Base-by-base conservation (phyloP, 2,329 filamentous ascomycete genomes). In the Saccharata proteae region DNA sequence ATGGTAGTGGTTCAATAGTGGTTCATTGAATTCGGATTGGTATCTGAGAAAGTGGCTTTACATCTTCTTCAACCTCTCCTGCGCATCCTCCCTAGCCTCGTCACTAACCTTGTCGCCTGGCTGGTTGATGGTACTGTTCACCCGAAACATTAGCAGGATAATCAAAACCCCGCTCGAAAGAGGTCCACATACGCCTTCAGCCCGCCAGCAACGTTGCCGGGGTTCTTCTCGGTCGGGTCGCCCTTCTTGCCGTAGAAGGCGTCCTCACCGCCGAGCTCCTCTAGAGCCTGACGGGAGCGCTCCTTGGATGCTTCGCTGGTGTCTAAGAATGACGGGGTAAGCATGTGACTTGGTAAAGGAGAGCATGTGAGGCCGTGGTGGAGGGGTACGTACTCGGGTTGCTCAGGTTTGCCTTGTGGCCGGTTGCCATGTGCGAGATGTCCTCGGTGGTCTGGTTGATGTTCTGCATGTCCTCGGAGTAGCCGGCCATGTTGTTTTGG, bases 331-430 rank as follows among this genome's bases (percentile, higher is more conserved):
- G 9, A 11, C n/a, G n/a, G n/a, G n/a, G n/a, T n/a, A n/a, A n/a
- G n/a, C n/a, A n/a, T n/a, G 30, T n/a, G 18, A 10, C 5, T 17
- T 26, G 14, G 18, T 12, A n/a, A 22, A 9, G 27, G 16, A 26
- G n/a, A n/a, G n/a, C n/a, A n/a, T n/a, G n/a, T n/a, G n/a, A n/a
- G n/a, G n/a, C n/a, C n/a, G 12, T 12, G 23, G 19, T 12, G 24
- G 18, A 14, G 29, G n/a, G 11, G 13, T 5, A 30, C 40, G 18
- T 46, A 65, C 62, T 65, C 7, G 61, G 60, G 37, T 66, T 66
- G 34, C 54, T 52, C 12, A 66, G 39, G 38, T 65, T 65, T 3
- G 62, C 61, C 47, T 64, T 64, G 45, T 65, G 60, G 10, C 62
- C 61, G 14, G 30, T 29, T 10, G 45, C 41, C 26, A 33, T 18